Base-by-base conservation (phyloP, 176 grass and related monocot species). In the Cenchrus fungigraminus region DNA sequence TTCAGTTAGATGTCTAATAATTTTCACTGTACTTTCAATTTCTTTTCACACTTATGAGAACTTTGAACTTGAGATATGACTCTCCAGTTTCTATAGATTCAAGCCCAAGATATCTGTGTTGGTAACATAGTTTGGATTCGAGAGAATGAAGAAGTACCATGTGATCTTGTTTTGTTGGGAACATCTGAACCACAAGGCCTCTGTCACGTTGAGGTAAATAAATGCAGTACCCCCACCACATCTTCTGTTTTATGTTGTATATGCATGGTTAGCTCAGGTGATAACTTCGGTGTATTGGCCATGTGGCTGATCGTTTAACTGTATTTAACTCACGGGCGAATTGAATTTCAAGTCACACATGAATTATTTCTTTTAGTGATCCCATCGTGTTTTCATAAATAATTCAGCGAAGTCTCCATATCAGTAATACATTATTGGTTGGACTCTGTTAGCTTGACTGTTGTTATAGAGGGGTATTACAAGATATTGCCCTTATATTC, bases 71-170 rank as follows among this genome's bases (percentile, higher is more conserved):
- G 2, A 25, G 32, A 71, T 68, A 25, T 85, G 88, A 37, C 60
- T 71, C 45, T 71, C 46, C 19, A 77, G 45, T 86, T 82, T 64
- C 74, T 87, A 54, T 79, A 98, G 95, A 91, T 98, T 89, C 87
- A 92, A 93, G 95, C 95, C 81, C 92, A 98, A 91, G 93, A 98
- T 83, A 92, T 98, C 78, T 79, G 73, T 82, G 93, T 98, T 88
- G 91, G 95, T 88, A 95, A 90, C 87, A 95, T 98, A 91, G 89
- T 98, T 61, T 98, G 95, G 95, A 77, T 98, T 74, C 89, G 91
- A 80, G 95, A 98, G 91, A 98, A 98, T 89, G 95, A 98, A 82
- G 95, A 98, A 91, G 93, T 98, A 51, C 95, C 95, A 85, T 98
- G 93, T 80, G 95, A 98, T 86, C 91, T 98, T 90, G 89, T 98